Base-by-base conservation (phyloP, 495 filamentous ascomycete species). In the Schizothecium vesticola region DNA sequence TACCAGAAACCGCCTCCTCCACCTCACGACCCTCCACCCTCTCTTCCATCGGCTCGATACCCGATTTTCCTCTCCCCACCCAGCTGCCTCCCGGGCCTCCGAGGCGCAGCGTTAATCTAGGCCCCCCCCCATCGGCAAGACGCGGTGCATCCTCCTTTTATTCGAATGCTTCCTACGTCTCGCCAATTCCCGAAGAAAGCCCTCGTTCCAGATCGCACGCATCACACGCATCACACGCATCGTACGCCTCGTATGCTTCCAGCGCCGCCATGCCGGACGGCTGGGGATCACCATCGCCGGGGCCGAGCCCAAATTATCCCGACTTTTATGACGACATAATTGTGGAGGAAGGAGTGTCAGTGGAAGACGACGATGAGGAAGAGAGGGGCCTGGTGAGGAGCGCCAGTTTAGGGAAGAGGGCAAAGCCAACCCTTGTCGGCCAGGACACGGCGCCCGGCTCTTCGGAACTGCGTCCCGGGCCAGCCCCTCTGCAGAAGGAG, bases 171-270 rank as follows among this genome's bases (percentile, higher is more conserved):
- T 92, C 91, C 1, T 92, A 84, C 66, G 92, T 97, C 6, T 92
- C 94, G 9, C 94, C 94, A 1, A 97, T 97, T 65, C 91, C 88
- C 1, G 94, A 97, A 77, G 93, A 97, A 74, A 83, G 86, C 62
- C 83, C 86, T 1, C 82, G 87, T 33, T 80, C 86, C 57, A 81
- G 86, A 59, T 83, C 82, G 16, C 86, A 89, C 74, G 86, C 85
- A 23, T 94, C 92, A 1, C 91, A 89, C 73, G 92, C 92, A 9
- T 96, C 93, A 8, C n/a, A 51, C 16, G 12, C 43, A 19, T n/a
- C 43, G 16, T 86, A 89, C 73, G 86, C 85, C 22, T 94, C 92
- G 0, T 91, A 89, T 73, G 92, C 92, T 9, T 96, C 93, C 8
- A 96, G 92, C 76, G 86, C 87, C 63, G 90, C 87, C 0, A 91